These are phyloP conservation scores for Candida sp. DNA, from an alignment of 1,139 yeast species.

Conservation along the genomic window DNA sequence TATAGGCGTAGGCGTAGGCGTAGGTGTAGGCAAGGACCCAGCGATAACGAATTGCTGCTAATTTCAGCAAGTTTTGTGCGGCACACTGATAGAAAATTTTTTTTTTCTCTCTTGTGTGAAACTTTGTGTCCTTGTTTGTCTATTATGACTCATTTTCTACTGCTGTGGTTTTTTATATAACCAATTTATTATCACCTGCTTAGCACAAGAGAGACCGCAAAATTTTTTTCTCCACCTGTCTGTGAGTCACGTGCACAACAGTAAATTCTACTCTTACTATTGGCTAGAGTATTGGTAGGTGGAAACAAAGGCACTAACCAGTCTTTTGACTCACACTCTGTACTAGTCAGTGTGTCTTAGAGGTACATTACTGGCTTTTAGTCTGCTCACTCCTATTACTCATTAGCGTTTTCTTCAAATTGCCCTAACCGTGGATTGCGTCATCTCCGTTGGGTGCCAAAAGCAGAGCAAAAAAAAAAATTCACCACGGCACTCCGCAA, in stretches of 20 bases:
- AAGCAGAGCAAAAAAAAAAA: background rate
- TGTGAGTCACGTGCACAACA: constrained; percentile 1
- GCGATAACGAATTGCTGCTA: constrained; percentile 2
- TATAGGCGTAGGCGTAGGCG: background rate
- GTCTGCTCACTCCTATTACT: no score
- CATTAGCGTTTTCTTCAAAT: no score
- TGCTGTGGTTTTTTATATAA: background rate
- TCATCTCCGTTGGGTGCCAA: background rate
- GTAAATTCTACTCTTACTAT: background rate
- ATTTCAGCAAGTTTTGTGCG: background rate
- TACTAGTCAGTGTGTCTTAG: no score
- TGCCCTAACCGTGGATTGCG: no score
- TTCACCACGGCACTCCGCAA: background rate
- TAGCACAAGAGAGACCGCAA: no score
- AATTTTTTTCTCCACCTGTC: no score
- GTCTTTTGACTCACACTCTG: no score
- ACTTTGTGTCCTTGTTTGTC: background rate
- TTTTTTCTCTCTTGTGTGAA: background rate
- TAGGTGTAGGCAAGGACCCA: background rate
- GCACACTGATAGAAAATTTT: background rate
- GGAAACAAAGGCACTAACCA: no score
- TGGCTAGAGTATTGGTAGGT: background rate
- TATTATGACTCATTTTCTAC: constrained; percentile 1
- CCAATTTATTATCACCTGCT: background rate
- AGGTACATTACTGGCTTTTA: no score